Evolutionary conservation across 805 yeast genomes (phyloP).

Genomic region (Pichia phayaonensis): DNA sequence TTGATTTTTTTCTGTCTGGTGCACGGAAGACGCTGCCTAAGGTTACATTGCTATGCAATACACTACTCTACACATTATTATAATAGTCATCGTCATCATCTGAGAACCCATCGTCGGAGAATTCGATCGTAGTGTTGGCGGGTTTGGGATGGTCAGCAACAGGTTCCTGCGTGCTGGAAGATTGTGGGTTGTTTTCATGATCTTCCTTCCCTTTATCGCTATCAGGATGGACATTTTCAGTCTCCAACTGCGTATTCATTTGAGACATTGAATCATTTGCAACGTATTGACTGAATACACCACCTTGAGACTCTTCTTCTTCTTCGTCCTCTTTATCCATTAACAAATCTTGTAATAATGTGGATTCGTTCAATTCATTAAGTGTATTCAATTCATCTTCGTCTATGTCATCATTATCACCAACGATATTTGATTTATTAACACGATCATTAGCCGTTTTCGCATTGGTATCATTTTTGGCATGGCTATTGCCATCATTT

Average conservation of each 20-base stretch:
- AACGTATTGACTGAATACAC: background rate
- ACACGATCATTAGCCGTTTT: background rate
- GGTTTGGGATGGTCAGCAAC: background rate
- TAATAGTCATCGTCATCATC: conserved; percentile 8
- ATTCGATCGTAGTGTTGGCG: background rate
- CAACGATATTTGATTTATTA: background rate
- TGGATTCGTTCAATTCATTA: background rate
- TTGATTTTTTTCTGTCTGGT: background rate
- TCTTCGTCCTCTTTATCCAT: background rate
- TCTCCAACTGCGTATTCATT: background rate
- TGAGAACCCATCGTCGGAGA: conserved; percentile 12
- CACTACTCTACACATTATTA: background rate
- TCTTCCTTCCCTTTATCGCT: background rate
- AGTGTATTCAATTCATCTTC: background rate
- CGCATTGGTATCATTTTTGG: background rate
- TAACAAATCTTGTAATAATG: background rate
- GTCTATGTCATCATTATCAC: background rate
- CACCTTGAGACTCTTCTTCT: background rate
- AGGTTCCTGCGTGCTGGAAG: background rate
- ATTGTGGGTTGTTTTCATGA: too few species aligned
- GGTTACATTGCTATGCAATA: too few species aligned
- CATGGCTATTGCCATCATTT: background rate
- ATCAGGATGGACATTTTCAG: background rate
- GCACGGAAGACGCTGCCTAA: background rate
- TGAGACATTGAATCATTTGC: background rate